phyloP scores from a whole-genome alignment of 768 basidiomycete genomes.

The Russula compacta region DNA sequence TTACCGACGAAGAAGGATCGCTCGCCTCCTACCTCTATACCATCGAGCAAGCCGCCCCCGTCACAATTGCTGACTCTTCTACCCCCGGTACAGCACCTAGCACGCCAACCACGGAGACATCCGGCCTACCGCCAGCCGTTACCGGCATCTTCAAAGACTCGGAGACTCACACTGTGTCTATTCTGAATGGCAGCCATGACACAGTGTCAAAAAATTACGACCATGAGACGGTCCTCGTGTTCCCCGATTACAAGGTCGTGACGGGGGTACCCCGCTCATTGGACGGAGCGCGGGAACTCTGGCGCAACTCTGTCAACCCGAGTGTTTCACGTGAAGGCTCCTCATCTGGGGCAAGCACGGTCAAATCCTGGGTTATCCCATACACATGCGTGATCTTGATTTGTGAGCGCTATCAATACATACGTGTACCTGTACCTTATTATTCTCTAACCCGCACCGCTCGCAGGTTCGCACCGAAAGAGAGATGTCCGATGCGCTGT shows the following conservation, averaged over 20 bases:
- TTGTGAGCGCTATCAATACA: slow-evolving; percentile 44
- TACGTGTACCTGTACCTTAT: not conserved
- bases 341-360: slow-evolving; percentile 34
- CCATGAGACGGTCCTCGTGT: slow-evolving; percentile 72
- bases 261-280: slow-evolving; percentile 55
- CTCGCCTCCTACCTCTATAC: slow-evolving; percentile 52
- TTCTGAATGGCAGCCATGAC: slow-evolving; percentile 78
- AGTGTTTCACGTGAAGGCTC: slow-evolving; percentile 40
- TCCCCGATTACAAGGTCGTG: slow-evolving; percentile 88
- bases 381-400: slow-evolving; percentile 86
- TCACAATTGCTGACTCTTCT: not conserved
- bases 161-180: slow-evolving; percentile 48
- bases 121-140: slow-evolving; percentile 21
- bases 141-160: slow-evolving; percentile 52
- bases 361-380: slow-evolving; percentile 73
- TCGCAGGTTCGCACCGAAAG: slow-evolving; percentile 81
- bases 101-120: slow-evolving; percentile 3
- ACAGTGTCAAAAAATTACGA: slow-evolving; percentile 57
- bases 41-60: slow-evolving; percentile 19
- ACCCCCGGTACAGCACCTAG: slow-evolving; percentile 20
- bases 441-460: not conserved
- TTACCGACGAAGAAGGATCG: slow-evolving; percentile 60
- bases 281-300: slow-evolving; percentile 63
- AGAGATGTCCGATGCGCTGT: slow-evolving; percentile 89
- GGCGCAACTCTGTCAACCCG: slow-evolving; percentile 55